These are phyloP conservation scores for Ceratocystis harringtonii DNA, from an alignment of 2,329 filamentous ascomycete genomes.

Conservation along the genomic window DNA sequence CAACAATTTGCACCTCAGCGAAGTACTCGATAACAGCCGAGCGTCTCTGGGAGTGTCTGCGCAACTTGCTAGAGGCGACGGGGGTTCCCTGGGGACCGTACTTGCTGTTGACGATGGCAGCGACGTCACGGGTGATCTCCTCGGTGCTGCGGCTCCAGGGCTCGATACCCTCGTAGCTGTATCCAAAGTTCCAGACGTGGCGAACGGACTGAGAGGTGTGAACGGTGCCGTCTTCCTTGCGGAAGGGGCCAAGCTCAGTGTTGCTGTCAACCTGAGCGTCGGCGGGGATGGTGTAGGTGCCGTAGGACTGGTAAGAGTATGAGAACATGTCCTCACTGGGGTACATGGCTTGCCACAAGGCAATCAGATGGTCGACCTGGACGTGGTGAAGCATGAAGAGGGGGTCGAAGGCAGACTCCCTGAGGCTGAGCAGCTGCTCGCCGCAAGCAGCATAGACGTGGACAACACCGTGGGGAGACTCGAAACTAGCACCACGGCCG, in stretches of 20 bases:
- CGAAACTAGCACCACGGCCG: slow-evolving; percentile 27
- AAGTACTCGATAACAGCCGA: slow-evolving; percentile 22
- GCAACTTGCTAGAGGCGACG: neutral
- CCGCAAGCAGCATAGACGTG: slow-evolving; percentile 30
- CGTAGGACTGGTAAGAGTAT: slow-evolving; percentile 24
- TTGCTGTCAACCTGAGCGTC: slow-evolving; percentile 30
- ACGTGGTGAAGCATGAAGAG: slow-evolving; percentile 37
- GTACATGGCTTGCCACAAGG: slow-evolving; percentile 36
- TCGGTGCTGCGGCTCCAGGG: slow-evolving; percentile 24
- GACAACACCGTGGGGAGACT: slow-evolving; percentile 30
- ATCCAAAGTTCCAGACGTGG: slow-evolving; percentile 26
- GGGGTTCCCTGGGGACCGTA: slow-evolving; percentile 20
- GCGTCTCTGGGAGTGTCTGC: slow-evolving; percentile 2
- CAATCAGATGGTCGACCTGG: slow-evolving; percentile 50
- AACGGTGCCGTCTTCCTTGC: slow-evolving; percentile 25
- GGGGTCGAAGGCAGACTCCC: slow-evolving; percentile 32
- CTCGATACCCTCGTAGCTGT: slow-evolving; percentile 28
- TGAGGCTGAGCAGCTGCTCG: slow-evolving; percentile 28
- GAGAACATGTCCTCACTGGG: slow-evolving; percentile 26
- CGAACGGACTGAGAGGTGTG: slow-evolving; percentile 29
- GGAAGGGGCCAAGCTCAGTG: slow-evolving; percentile 38
- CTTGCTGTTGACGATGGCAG: slow-evolving; percentile 24
- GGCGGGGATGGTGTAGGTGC: slow-evolving; percentile 29
- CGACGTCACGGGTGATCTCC: slow-evolving; percentile 24
- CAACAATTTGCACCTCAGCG: slow-evolving; percentile 25